Evolutionary conservation across 441 rosid genomes (phyloP), one percentile per base, ranked within the genome.

Genomic region (Corymbia citriodora): DNA sequence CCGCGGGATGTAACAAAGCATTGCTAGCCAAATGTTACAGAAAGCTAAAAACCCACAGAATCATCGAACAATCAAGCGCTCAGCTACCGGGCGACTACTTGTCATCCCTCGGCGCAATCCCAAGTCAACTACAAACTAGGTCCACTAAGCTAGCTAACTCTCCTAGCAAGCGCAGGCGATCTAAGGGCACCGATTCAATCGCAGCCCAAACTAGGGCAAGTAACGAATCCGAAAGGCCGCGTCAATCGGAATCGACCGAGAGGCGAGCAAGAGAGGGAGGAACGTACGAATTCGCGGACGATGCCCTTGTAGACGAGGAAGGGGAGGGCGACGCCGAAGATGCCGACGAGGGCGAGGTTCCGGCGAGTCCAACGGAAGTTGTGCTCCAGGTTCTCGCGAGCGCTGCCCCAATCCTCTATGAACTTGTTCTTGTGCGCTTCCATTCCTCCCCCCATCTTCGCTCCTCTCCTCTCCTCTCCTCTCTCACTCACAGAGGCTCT

Each of bases 291-390:
- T 92, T 96, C 99, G 89, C 92, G 93, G 95, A 97, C 98, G 96
- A 96, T 95, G 94, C 98, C 99, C 93, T 93, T 96, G 94, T 97
- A 97, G 92, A 97, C 92, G 54, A 97, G 54, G 93, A 94, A 25
- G 50, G 99, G 99, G 89, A 96, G 29, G 45, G 96, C 99, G 94
- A 96, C 92, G 91, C 98, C 99, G 93, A 96, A 96, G n/a, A 97
- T 53, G 83, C 99, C 98, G 88, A 96, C 92, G 91, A 97, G 94
- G 55, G 99, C 99, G 16, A 95, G 90, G 94, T 95, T 96, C 89
- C 99, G 98, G 83, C 98, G 97, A 54, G 97, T 94, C 98, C 98
- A 97, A 1, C 99, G 96, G 94, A 97, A 97, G 92, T 97, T 97
- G 83, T 95, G 90, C 92, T 97, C 99, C 29, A 97, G 96, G 89